Evolutionary conservation across 805 yeast genomes (phyloP).

Genomic region (Pichia exigua): DNA sequence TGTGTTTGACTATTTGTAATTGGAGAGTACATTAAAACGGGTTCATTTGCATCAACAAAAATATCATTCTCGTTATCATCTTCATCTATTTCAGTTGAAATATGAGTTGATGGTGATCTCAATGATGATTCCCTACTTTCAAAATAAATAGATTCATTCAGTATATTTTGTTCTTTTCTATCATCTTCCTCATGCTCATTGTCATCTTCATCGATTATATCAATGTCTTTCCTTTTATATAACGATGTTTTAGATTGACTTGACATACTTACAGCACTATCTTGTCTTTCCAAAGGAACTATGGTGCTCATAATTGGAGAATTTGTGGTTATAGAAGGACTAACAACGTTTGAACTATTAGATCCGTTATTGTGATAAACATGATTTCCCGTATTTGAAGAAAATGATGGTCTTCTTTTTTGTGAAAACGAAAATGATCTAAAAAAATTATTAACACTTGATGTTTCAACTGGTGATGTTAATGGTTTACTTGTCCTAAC

Average conservation of each 20-base stretch:
- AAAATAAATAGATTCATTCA: not conserved
- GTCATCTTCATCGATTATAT: constrained; percentile 4
- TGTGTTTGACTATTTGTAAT: not conserved
- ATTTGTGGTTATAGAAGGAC: not conserved
- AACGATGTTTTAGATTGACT: not conserved
- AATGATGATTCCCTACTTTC: not conserved
- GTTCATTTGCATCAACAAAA: constrained; percentile 24
- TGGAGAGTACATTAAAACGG: constrained; percentile 10
- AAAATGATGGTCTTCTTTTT: constrained; percentile 15
- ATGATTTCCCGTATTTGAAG: constrained; percentile 8
- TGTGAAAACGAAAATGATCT: constrained; percentile 29
- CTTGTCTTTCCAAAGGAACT: not conserved
- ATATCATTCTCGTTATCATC: constrained; percentile 12
- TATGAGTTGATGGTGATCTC: constrained; percentile 7
- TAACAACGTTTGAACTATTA: not conserved
- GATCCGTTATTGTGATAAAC: not conserved
- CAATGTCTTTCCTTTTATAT: not conserved
- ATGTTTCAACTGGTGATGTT: constrained; percentile 34
- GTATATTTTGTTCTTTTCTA: constrained; percentile 2
- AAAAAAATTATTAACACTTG: constrained; percentile 29
- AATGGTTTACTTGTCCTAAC: constrained; percentile 42
- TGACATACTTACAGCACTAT: not conserved
- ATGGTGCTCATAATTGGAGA: not conserved
- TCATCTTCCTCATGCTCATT: constrained; percentile 10
- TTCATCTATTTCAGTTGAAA: constrained; percentile 5